Conservation (phyloP, 495 filamentous ascomycete species). For the Neurospora sp. region DNA sequence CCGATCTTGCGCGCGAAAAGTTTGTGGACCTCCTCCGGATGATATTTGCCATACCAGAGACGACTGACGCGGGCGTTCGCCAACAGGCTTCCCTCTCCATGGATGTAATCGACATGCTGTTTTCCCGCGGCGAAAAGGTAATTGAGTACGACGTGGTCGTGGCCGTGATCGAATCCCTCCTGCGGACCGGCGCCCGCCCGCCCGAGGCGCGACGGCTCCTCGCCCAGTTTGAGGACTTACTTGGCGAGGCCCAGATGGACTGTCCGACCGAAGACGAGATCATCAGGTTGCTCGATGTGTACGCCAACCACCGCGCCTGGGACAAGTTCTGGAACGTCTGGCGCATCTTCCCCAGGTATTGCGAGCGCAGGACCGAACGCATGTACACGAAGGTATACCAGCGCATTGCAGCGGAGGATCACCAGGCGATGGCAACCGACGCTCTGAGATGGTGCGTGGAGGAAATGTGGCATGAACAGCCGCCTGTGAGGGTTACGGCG, state of each 20-base stretch:
- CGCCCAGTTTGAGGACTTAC: constrained; percentile 15
- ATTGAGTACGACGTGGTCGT: constrained; percentile 30
- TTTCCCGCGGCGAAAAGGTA: constrained; percentile 22
- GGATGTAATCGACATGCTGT: constrained; percentile 27
- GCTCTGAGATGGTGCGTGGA: constrained; percentile 41
- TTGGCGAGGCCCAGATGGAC: constrained; percentile 22
- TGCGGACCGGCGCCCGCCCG: not conserved
- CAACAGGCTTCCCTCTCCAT: constrained; percentile 21
- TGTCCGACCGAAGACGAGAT: constrained; percentile 39
- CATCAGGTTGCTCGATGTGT: constrained; percentile 36
- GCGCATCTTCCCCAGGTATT: constrained; percentile 42
- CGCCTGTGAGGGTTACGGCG: constrained; percentile 37
- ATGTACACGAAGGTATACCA: constrained; percentile 50
- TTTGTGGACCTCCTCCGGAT: constrained; percentile 23
- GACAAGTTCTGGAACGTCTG: constrained; percentile 52
- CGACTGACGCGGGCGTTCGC: not conserved
- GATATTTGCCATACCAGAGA: constrained; percentile 16
- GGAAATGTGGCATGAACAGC: constrained; percentile 50
- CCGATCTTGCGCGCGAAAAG: constrained; percentile 22
- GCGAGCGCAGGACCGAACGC: constrained; percentile 36
- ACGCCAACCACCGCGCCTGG: constrained; percentile 35
- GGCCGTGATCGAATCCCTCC: constrained; percentile 25
- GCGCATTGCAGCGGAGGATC: constrained; percentile 35
- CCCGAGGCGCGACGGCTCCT: constrained; percentile 8
- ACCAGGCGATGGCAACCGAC: constrained; percentile 36